Base-by-base conservation (phyloP, 192 early-diverging fungal genomes). In the Diversispora eburnea region DNA sequence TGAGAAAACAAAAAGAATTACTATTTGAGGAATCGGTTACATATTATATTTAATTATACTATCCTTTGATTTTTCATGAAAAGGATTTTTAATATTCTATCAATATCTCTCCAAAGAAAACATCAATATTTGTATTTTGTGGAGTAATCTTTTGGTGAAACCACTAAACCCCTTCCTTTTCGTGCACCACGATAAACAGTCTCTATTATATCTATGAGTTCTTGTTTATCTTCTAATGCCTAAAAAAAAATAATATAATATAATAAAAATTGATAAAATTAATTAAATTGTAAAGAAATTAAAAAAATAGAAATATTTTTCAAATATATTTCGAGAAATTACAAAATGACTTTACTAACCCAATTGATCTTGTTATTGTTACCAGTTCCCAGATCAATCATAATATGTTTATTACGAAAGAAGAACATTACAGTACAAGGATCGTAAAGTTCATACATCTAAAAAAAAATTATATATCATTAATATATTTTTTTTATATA, bases 351-450 rank as follows among this genome's bases (percentile, higher is more conserved):
- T 33, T 41, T 51, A 48, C 72, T 47, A 43, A 73, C 72, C 96
- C 96, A 97, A 75, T 95, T 93, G 78, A 99, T 93, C 81, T 99
- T 99, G 83, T 99, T 99, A 85, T 99, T 99, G 79, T 99, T 96
- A 69, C 98, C 98, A 0, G 98, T 99, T 15, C 98, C 98, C 45
- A 98, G 78, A 89, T 99, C 98, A 33, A 99, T 88, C 95, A 97
- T 95, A 73, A 99, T 98, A 70, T 98, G 98, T 80, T 96, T 95
- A 83, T 98, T 98, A 41, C 93, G 78, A 74, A 87, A 93, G 74
- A 95, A 98, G 83, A 99, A 97, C 98, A 99, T 99, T 41, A 91
- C 86, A 5, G 98, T 98, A 81, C 96, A 99, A 5, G 92, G 93
- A 76, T 99, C 98, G 82, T 98, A 99, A 46, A 98, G 81, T 82